Percentiles rank a stretch among this genome's conserved stretches.
These are phyloP conservation scores for Melampsora americana DNA, from an alignment of 1,284 basidiomycete species.

Conservation along the genomic window DNA sequence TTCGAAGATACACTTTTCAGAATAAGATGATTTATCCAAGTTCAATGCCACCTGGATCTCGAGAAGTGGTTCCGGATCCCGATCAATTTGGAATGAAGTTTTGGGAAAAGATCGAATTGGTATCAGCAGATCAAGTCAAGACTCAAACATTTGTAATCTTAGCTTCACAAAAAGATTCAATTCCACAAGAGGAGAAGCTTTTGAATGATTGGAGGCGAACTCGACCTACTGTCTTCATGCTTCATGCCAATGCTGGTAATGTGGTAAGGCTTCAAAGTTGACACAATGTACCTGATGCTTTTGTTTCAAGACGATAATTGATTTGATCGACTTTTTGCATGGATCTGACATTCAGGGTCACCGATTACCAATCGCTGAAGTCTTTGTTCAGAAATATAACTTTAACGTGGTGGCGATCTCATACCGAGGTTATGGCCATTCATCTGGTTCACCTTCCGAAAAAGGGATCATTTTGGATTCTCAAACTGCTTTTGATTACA, in stretches of 20 bases:
- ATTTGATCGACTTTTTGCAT: background rate
- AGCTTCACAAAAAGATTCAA: slow-evolving; percentile 13
- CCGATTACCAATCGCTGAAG: slow-evolving; percentile 28
- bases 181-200: background rate
- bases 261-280: slow-evolving; percentile 12
- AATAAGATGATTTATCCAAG: slow-evolving; percentile 43
- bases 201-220: background rate
- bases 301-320: background rate
- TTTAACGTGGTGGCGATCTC: slow-evolving; percentile 35
- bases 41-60: slow-evolving; percentile 30
- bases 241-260: slow-evolving; percentile 39
- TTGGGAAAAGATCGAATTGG: slow-evolving; percentile 39
- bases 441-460: slow-evolving; percentile 20
- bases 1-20: slow-evolving; percentile 35
- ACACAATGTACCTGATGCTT: background rate
- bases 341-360: slow-evolving; percentile 8
- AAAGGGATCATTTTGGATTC: slow-evolving; percentile 32
- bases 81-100: slow-evolving; percentile 21
- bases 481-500: slow-evolving; percentile 18
- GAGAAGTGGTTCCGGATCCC: slow-evolving; percentile 26
- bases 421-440: slow-evolving; percentile 43
- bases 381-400: slow-evolving; percentile 12
- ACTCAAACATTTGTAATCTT: slow-evolving; percentile 37
- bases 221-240: slow-evolving; percentile 25
- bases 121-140: slow-evolving; percentile 23